Conservation (phyloP, 2,329 filamentous ascomycete species). For the Verruconis gallopava region DNA sequence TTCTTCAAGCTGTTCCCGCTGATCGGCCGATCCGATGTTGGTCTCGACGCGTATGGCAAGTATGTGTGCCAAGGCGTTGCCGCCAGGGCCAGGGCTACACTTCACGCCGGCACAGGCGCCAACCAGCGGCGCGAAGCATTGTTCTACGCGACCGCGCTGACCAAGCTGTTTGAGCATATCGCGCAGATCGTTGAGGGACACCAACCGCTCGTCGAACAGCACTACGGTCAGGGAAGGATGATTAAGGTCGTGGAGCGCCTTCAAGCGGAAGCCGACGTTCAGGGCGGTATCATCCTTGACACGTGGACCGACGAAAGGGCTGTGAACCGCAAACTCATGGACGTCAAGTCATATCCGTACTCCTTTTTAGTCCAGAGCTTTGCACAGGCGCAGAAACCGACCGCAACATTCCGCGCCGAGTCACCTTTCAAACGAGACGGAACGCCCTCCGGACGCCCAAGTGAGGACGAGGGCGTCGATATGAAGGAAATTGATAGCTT, state of each 20-base stretch:
- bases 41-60: constrained; percentile 84
- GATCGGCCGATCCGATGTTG: constrained; percentile 78
- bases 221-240: constrained; percentile 92
- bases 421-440: constrained; percentile 50
- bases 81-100: constrained; percentile 62
- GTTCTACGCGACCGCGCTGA: constrained; percentile 85
- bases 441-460: constrained; percentile 40
- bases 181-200: constrained; percentile 92
- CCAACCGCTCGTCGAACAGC: constrained; percentile 77
- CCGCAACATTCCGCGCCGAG: constrained; percentile 51
- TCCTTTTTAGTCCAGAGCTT: constrained; percentile 96
- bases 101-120: constrained; percentile 53
- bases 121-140: constrained; percentile 59
- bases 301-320: constrained; percentile 85
- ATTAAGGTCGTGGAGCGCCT: constrained; percentile 82
- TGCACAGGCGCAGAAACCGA: constrained; percentile 54
- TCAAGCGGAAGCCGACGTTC: constrained; percentile 88
- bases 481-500: constrained; percentile 92
- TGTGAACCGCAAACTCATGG: constrained; percentile 76
- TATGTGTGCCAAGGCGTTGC: constrained; percentile 96
- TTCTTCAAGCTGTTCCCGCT: constrained; percentile 98
- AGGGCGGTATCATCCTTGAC: constrained; percentile 89
- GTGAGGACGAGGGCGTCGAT: constrained; percentile 85
- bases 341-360: constrained; percentile 95
- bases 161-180: constrained; percentile 92